Percentiles rank a stretch among this genome's conserved stretches.
Conservation (phyloP, 176 grass and related monocot genomes). For the Phyllostachys edulis region DNA sequence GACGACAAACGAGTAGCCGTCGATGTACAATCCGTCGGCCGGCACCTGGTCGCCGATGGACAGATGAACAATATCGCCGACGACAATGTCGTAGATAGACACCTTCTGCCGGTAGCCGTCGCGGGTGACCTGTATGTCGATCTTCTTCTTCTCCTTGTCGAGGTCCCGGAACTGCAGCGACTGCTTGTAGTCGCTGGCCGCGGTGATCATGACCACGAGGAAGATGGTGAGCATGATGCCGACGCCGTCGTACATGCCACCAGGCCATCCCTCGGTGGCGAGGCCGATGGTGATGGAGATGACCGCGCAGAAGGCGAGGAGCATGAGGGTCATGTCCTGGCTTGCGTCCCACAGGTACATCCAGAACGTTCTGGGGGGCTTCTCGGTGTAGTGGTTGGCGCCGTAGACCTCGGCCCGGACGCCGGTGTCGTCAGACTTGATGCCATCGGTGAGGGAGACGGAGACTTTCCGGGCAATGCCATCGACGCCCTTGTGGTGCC, state of each 20-base stretch:
- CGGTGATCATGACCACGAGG: conserved; percentile 78
- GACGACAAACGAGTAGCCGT: conserved; percentile 75
- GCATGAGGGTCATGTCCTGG: conserved; percentile 85
- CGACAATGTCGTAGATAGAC: conserved; percentile 86
- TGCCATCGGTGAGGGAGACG: conserved; percentile 59
- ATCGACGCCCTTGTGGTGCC: conserved; percentile 56
- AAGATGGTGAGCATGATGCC: conserved; percentile 83
- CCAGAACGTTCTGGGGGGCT: conserved; percentile 82
- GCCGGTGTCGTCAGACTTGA: conserved; percentile 51
- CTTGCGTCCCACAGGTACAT: conserved; percentile 88
- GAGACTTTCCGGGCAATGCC: conserved; percentile 66
- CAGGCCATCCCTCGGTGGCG: conserved; percentile 75
- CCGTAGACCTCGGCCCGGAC: conserved; percentile 70
- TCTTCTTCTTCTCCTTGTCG: conserved; percentile 98
- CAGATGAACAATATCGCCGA: conserved; percentile 82
- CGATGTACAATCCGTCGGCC: conserved; percentile 74
- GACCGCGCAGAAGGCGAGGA: conserved; percentile 77
- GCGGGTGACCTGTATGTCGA: conserved; percentile 76
- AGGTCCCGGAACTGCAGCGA: conserved; percentile 96
- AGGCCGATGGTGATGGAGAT: conserved; percentile 73
- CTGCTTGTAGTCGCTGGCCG: conserved; percentile 88
- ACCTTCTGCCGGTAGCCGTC: conserved; percentile 89
- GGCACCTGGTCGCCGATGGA: conserved; percentile 93
- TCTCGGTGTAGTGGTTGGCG: conserved; percentile 71
- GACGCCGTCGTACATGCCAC: conserved; percentile 78